Evolutionary conservation across 192 early-diverging fungal species (phyloP).

Genomic region (Coemansia sp.): DNA sequence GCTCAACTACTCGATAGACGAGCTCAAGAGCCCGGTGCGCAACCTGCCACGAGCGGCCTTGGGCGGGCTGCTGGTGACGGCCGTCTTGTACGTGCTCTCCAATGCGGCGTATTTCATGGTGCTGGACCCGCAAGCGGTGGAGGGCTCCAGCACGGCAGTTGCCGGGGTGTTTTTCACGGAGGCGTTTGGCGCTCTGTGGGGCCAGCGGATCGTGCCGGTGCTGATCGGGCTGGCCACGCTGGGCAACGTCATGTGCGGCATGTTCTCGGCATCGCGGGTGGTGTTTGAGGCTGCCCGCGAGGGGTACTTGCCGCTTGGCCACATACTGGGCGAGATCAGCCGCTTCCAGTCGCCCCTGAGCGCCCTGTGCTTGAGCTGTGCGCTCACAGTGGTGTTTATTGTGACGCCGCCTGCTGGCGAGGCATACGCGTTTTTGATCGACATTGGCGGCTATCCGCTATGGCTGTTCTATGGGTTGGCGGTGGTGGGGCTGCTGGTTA

Average conservation of each 20-base stretch:
- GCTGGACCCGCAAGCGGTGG: conserved; percentile 39
- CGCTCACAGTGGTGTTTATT: conserved; percentile 38
- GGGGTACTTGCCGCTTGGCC: conserved; percentile 53
- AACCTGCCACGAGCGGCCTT: conserved; percentile 60
- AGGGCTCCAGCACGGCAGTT: conserved; percentile 31
- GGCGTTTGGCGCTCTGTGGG: conserved; percentile 45
- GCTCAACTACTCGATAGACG: conserved; percentile 61
- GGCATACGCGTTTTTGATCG: conserved; percentile 57
- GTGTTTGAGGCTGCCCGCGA: conserved; percentile 56
- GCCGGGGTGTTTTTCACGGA: conserved; percentile 54
- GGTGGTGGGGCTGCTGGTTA: conserved; percentile 55
- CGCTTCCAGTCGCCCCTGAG: conserved; percentile 37
- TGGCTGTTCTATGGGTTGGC: conserved; percentile 58
- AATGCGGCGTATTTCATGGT: conserved; percentile 59
- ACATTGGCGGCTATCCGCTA: conserved; percentile 55
- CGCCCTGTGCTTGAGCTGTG: conserved; percentile 17
- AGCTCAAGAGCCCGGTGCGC: conserved; percentile 57
- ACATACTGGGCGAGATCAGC: conserved; percentile 39
- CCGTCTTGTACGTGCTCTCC: conserved; percentile 56
- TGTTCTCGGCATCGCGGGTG: conserved; percentile 49
- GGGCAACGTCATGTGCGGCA: conserved; percentile 48
- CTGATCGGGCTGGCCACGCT: conserved; percentile 51
- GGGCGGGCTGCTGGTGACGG: conserved; percentile 53
- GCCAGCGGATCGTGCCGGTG: conserved; percentile 53
- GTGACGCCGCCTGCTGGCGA: conserved; percentile 51